phyloP scores from a whole-genome alignment of 2,329 filamentous ascomycete species.

The Diplodia mutila region DNA sequence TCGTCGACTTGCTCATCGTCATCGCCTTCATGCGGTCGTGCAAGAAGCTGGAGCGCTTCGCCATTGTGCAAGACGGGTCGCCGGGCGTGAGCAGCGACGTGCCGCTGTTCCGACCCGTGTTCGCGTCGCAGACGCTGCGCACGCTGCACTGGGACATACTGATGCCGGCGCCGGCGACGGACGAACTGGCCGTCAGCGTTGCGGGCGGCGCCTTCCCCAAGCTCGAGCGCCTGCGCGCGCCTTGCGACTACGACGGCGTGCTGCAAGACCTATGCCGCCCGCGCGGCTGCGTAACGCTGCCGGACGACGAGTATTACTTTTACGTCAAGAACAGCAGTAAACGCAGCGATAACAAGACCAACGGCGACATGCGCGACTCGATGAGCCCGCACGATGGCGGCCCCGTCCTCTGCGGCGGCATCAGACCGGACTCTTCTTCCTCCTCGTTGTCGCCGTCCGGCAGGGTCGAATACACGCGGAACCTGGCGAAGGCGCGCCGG shows the following conservation, averaged over 20 bases:
- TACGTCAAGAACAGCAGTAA: constrained; percentile 2
- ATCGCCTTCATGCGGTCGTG: constrained; percentile 57
- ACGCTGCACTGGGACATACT: constrained; percentile 66
- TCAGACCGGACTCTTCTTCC: not conserved
- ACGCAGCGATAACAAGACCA: constrained; percentile 6
- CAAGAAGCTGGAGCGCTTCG: constrained; percentile 52
- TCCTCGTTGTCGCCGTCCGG: not conserved
- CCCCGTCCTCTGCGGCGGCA: not conserved
- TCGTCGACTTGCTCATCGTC: constrained; percentile 56
- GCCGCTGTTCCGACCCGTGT: constrained; percentile 51
- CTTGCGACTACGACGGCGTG: constrained; percentile 69
- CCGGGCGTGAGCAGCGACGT: constrained; percentile 50
- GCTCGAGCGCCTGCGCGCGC: constrained; percentile 63
- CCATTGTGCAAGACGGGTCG: constrained; percentile 55
- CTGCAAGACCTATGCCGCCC: constrained; percentile 73
- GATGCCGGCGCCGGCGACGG: constrained; percentile 58
- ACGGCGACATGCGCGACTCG: not conserved
- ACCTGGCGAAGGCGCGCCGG: not conserved
- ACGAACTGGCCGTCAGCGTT: constrained; percentile 68
- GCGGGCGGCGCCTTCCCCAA: constrained; percentile 64
- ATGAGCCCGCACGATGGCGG: not conserved
- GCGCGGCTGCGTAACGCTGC: constrained; percentile 55
- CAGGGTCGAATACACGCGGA: not conserved
- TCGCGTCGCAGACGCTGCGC: constrained; percentile 54
- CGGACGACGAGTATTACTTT: not conserved